Percentiles rank a stretch among this genome's conserved stretches.
phyloP scores from a whole-genome alignment of 2,329 filamentous ascomycete genomes.

The Endocalyx cinctus region DNA sequence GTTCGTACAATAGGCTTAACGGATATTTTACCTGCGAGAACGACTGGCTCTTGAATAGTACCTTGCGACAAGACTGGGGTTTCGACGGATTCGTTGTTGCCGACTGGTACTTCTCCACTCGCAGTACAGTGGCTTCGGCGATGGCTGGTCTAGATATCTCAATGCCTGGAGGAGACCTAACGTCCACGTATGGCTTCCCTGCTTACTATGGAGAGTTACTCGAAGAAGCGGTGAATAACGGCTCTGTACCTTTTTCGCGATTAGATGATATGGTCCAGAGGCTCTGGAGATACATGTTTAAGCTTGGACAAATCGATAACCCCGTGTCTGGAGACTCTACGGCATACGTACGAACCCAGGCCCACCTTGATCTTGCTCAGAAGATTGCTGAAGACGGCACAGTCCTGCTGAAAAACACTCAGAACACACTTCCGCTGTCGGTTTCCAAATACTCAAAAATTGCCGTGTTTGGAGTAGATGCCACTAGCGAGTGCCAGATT shows the following conservation, averaged over 20 bases:
- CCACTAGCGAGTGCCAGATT: too few relatives aligned
- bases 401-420: slow-evolving; percentile 59
- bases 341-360: too few relatives aligned
- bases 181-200: too few relatives aligned
- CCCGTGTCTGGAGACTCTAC: too few relatives aligned
- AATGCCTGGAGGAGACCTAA: neutral
- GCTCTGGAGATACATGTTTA: too few relatives aligned
- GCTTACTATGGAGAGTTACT: neutral
- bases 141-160: neutral
- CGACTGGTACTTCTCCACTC: neutral
- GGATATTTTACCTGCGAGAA: neutral
- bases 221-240: neutral
- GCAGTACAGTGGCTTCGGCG: neutral
- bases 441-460: too few relatives aligned
- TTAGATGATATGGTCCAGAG: neutral
- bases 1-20: neutral
- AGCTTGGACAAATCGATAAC: too few relatives aligned
- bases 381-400: too few relatives aligned
- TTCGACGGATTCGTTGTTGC: neutral
- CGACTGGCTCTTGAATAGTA: neutral
- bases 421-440: slow-evolving; percentile 46
- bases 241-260: neutral
- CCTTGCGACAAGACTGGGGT: neutral
- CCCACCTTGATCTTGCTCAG: too few relatives aligned
- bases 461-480: too few relatives aligned